Evolutionary conservation across 2,329 filamentous ascomycete species (phyloP).

Genomic region (Ascochyta clinopodiicola): DNA sequence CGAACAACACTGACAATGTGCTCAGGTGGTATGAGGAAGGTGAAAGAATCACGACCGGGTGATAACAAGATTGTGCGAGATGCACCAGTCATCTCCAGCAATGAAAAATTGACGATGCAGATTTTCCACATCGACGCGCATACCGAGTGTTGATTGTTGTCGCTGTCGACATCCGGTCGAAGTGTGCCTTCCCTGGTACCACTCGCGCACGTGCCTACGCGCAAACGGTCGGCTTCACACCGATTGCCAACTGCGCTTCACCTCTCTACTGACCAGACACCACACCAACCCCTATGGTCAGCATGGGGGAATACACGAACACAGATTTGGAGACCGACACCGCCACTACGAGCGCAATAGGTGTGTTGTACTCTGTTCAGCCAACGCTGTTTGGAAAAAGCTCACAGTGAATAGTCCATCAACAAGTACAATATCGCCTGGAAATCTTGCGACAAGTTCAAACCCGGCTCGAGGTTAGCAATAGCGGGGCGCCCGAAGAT

Average conservation of each 20-base stretch:
- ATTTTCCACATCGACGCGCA: background rate
- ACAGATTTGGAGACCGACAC: background rate
- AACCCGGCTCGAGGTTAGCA: background rate
- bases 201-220: background rate
- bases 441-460: slow-evolving; percentile 6
- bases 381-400: background rate
- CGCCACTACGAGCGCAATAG: slow-evolving; percentile 4
- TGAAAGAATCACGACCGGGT: background rate
- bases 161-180: background rate
- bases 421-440: slow-evolving; percentile 3
- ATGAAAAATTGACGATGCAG: background rate
- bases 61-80: background rate
- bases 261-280: background rate
- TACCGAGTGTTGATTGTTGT: background rate
- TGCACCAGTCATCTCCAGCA: background rate
- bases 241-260: background rate
- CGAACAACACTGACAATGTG: too few species aligned
- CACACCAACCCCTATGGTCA: background rate
- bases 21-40: background rate
- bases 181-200: background rate
- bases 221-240: background rate
- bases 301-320: background rate
- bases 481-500: background rate
- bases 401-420: slow-evolving; percentile 8
- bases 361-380: background rate